Base-by-base conservation (phyloP, 257 asterid species). In the Petrea volubilis region DNA sequence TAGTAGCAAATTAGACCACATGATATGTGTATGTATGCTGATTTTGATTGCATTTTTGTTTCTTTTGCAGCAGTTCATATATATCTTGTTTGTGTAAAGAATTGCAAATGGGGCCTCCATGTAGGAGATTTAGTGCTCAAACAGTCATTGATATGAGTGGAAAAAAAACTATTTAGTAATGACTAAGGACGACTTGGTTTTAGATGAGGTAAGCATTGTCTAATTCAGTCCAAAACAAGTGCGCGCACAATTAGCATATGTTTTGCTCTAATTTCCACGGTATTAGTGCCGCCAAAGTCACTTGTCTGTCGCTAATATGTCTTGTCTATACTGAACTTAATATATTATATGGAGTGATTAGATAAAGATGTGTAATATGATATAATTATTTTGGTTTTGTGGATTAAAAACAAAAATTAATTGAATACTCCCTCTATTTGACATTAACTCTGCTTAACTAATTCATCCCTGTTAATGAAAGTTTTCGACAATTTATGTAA, bases 21-120 rank as follows among this genome's bases (percentile, higher is more conserved):
- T n/a, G n/a, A n/a, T n/a, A n/a, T n/a, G n/a, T n/a, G n/a, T n/a
- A n/a, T n/a, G n/a, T n/a, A n/a, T n/a, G n/a, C n/a, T n/a, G n/a
- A n/a, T n/a, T n/a, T n/a, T 11, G 17, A 60, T 14, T 8, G 43
- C 10, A 15, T 49, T 24, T 34, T 11, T 5, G 11, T 18, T 24
- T 18, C 18, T 60, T 31, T n/a, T 3, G 28, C 8, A 74, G 29
- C 9, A 5, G 43, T 2, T 31, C 38, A 31, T 31, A 7, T n/a
- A 63, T 60, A 57, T 60, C 24, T 56, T 63, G 76, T 36, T 64
- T 64, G 50, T 2, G 20, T 5, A 76, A 63, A 76, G 52, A 56
- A 55, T 64, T 71, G 60, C 67, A 75, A 15, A 71, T 52, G 75
- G 79, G 75, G 56, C 75, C 80, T 70, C 52, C 63, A 24, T 70